Evolutionary conservation across 257 asterid genomes (phyloP), one percentile per base, ranked within the genome.

Genomic region (Rehmannia glutinosa): DNA sequence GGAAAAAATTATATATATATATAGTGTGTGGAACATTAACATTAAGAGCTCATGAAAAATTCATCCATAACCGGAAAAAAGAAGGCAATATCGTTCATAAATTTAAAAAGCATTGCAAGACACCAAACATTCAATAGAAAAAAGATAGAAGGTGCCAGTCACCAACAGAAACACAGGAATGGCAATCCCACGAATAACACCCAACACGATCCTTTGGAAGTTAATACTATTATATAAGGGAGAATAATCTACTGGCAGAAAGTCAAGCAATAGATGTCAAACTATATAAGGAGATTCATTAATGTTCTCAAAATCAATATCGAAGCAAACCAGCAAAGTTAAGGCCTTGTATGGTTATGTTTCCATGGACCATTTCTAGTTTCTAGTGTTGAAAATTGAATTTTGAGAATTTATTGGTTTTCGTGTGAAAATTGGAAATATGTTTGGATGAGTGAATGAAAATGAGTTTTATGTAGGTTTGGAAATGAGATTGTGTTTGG

Each of bases 131-230:
- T 15, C 30, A 28, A 30, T 59, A 30, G 27, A 25, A 39, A 28
- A 59, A 23, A 55, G 55, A 66, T 38, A 20, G 13, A 71, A 41
- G 23, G 54, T 17, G 12, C 71, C 41, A 32, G 71, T 39, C 63
- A 53, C 41, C 24, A 28, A 28, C 28, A 62, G 16, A n/a, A 43
- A 46, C 2, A 13, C 1, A 13, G 58, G 46, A 39, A 35, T 13
- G 17, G 47, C 23, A 27, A 47, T 5, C 36, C 43, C 59, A 46
- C 15, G 7, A 62, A 69, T 62, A 57, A 45, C 62, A 73, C 46
- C 39, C 32, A 8, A 66, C 24, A 45, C 5, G 28, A 46, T 21
- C 36, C n/a, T 55, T 38, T 36, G 35, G 33, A 41, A 42, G 66
- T 55, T 55, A 42, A 42, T 42, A 56, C 58, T 19, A 57, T 30